Percentiles rank a stretch among this genome's conserved stretches.
These are phyloP conservation scores for Mesembryanthemum crystallinum DNA, from an alignment of 148 eudicot species.

Conservation along the genomic window DNA sequence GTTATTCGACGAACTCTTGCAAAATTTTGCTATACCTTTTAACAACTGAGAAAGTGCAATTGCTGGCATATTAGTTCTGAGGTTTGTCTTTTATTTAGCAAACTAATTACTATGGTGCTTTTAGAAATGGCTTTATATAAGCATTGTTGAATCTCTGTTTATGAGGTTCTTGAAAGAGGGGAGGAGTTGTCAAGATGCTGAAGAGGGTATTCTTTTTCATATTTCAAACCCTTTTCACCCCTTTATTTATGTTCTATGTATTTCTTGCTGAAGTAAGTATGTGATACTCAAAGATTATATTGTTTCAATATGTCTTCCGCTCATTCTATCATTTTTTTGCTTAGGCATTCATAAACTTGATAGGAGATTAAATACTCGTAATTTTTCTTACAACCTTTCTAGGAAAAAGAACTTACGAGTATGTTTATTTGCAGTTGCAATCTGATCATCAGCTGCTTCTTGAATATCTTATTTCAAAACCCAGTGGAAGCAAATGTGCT, in stretches of 20 bases:
- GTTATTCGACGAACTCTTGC: constrained; percentile 81
- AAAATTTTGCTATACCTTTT: constrained; percentile 42
- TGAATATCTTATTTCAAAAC: constrained; percentile 92
- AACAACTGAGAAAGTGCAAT: constrained; percentile 46
- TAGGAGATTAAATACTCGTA: not conserved
- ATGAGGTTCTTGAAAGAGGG: constrained; percentile 38
- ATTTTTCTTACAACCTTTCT: too few relatives aligned
- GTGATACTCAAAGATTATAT: not conserved
- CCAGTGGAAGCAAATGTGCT: constrained; percentile 74
- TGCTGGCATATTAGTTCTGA: constrained; percentile 4
- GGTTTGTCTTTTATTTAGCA: not conserved
- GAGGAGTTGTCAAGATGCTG: constrained; percentile 34
- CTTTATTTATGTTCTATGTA: constrained; percentile 65
- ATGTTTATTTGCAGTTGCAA: constrained; percentile 54
- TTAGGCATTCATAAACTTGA: not conserved
- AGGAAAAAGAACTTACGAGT: not conserved
- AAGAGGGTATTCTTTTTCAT: constrained; percentile 41
- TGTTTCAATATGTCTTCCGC: constrained; percentile 1
- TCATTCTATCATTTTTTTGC: too few relatives aligned
- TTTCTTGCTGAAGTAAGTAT: constrained; percentile 76
- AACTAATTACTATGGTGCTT: not conserved
- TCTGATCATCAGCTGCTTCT: constrained; percentile 96
- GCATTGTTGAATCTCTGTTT: constrained; percentile 22
- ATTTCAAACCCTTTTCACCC: constrained; percentile 64
- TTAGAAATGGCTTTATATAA: too few relatives aligned